Conservation (phyloP, 345 rosid genomes). For the Fremontodendron californicum region DNA sequence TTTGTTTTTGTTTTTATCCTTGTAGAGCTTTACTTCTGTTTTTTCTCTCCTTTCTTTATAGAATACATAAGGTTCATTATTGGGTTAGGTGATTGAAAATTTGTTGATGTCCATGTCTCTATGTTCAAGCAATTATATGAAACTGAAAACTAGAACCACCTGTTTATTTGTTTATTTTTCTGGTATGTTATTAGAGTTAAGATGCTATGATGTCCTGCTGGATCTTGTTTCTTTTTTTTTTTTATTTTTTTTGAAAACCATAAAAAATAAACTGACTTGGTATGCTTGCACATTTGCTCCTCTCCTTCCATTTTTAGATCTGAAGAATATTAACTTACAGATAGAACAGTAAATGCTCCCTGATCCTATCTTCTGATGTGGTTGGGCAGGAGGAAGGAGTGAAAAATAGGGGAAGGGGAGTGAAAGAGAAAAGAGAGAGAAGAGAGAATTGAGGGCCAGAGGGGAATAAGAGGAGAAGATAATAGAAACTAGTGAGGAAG, state of each 20-base stretch:
- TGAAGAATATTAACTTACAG: background rate
- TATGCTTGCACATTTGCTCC: background rate
- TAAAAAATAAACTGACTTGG: background rate
- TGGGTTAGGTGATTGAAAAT: background rate
- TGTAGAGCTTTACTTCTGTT: slow-evolving; percentile 6
- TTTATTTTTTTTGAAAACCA: background rate
- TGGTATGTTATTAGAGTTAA: background rate
- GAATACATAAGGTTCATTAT: background rate
- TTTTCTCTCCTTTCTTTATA: background rate
- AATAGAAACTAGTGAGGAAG: slow-evolving; percentile 3
- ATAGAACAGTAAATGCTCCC: background rate
- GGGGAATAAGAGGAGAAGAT: background rate
- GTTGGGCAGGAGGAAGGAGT: background rate
- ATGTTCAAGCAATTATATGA: background rate
- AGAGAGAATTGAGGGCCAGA: background rate
- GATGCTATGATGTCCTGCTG: background rate
- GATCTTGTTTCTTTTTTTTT: no score
- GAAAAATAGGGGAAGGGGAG: background rate
- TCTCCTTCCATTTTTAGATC: background rate
- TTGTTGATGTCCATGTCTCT: background rate
- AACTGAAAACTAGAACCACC: background rate
- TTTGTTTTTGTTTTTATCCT: slow-evolving; percentile 39
- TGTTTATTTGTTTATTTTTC: background rate
- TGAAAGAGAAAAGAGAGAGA: background rate
- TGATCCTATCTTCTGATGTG: background rate